Conservation (phyloP, 2,329 filamentous ascomycete genomes). For the Emergomyces pasteurianus region DNA sequence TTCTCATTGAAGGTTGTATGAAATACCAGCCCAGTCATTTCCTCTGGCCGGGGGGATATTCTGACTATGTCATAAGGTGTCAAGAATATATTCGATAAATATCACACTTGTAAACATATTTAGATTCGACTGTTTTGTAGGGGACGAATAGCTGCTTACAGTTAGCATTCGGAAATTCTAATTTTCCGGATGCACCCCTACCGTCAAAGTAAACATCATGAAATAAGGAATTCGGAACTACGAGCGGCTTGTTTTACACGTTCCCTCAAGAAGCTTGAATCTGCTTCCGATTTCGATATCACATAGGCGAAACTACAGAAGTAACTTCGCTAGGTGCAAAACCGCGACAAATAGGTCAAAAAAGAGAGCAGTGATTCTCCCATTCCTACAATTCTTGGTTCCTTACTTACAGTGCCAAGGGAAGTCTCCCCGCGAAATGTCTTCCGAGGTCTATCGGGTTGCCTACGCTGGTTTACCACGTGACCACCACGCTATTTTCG, state of each 20-base stretch:
- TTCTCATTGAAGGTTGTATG: too few relatives aligned
- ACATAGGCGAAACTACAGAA: not conserved
- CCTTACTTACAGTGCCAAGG: not conserved
- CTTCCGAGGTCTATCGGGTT: conserved; percentile 9
- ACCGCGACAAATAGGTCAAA: not conserved
- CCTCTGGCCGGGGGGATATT: too few relatives aligned
- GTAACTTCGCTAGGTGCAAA: not conserved
- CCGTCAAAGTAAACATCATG: too few relatives aligned
- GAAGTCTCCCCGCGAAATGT: not conserved
- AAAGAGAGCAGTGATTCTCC: not conserved
- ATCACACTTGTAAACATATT: too few relatives aligned
- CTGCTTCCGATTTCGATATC: not conserved
- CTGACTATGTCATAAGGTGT: too few relatives aligned
- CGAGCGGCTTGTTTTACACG: not conserved
- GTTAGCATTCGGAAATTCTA: not conserved
- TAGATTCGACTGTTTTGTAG: too few relatives aligned
- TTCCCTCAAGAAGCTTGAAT: not conserved
- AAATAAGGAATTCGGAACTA: too few relatives aligned
- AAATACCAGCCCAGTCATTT: too few relatives aligned
- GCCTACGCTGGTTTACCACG: conserved; percentile 9
- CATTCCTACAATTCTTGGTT: not conserved
- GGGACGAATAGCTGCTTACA: not conserved
- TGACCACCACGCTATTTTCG: conserved; percentile 21
- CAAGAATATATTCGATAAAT: not conserved
- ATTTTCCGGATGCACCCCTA: not conserved